phyloP scores from a whole-genome alignment of 2,329 filamentous ascomycete genomes.

The Ascochyta rabiei region DNA sequence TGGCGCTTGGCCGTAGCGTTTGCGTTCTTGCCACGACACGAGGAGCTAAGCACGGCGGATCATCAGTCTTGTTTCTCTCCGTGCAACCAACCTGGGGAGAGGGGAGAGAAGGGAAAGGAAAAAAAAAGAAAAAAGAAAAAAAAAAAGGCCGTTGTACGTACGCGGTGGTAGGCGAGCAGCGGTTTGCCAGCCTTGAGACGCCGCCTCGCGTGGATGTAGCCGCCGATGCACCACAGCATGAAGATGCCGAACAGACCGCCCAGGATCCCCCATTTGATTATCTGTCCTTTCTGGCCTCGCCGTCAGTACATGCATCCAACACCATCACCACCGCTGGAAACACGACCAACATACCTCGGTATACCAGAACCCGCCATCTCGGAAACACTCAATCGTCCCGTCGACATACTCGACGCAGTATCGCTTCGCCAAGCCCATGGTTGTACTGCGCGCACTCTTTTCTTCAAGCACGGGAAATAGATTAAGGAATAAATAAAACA shows the following conservation, averaged over 20 bases:
- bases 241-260: constrained; percentile 65
- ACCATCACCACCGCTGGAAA: too few relatives aligned
- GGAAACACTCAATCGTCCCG: constrained; percentile 36
- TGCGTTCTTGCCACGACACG: constrained; percentile 48
- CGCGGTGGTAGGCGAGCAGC: constrained; percentile 72
- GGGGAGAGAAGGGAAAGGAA: too few relatives aligned
- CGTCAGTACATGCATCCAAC: not conserved
- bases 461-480: too few relatives aligned
- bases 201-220: constrained; percentile 72
- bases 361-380: constrained; percentile 44
- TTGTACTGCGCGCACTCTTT: constrained; percentile 6
- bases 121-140: too few relatives aligned
- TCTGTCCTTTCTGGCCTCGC: constrained; percentile 61
- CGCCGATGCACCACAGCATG: constrained; percentile 67
- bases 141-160: constrained; percentile 35
- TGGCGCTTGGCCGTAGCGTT: constrained; percentile 38
- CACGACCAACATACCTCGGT: constrained; percentile 32
- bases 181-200: constrained; percentile 69
- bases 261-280: constrained; percentile 75
- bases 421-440: constrained; percentile 37
- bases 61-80: too few relatives aligned
- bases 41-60: too few relatives aligned
- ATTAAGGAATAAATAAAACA: not conserved
- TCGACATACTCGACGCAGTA: constrained; percentile 36
- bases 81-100: too few relatives aligned